Evolutionary conservation across 257 asterid species (phyloP).

Genomic region (Henckelia pumila): DNA sequence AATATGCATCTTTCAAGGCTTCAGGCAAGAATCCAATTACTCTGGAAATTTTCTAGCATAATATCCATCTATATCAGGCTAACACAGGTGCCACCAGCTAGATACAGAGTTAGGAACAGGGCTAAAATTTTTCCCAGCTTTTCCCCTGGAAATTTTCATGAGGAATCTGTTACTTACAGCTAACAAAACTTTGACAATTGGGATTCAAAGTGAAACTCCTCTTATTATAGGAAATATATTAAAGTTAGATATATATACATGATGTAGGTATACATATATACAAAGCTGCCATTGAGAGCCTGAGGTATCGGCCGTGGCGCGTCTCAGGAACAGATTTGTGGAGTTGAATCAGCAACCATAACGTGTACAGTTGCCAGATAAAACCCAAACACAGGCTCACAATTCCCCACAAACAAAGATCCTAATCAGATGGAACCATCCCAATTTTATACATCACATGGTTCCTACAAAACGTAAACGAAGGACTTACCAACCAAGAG

Average conservation of each 20-base stretch:
- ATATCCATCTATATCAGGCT: too few relatives aligned
- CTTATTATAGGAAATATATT: not conserved
- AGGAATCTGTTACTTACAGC: not conserved
- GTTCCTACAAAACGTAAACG: not conserved
- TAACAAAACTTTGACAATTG: not conserved
- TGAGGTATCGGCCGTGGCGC: slow-evolving; percentile 80
- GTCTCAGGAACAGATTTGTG: slow-evolving; percentile 64
- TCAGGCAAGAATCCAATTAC: too few relatives aligned
- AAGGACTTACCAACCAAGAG: slow-evolving; percentile 67
- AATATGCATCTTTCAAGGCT: too few relatives aligned
- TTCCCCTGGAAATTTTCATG: slow-evolving; percentile 44
- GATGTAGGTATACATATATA: not conserved
- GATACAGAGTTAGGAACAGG: slow-evolving; percentile 70
- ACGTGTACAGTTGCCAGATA: slow-evolving; percentile 79
- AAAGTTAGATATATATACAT: too few relatives aligned
- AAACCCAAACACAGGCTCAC: slow-evolving; percentile 56
- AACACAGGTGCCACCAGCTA: slow-evolving; percentile 95
- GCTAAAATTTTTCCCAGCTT: slow-evolving; percentile 63
- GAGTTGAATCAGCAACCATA: slow-evolving; percentile 76
- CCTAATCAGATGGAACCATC: not conserved
- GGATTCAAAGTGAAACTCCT: too few relatives aligned
- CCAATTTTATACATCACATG: not conserved
- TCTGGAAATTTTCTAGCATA: too few relatives aligned
- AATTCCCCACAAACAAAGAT: slow-evolving; percentile 51
- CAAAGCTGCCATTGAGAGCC: slow-evolving; percentile 75